phyloP scores from a whole-genome alignment of 2,329 filamentous ascomycete species.

The Fusarium subglutinans region DNA sequence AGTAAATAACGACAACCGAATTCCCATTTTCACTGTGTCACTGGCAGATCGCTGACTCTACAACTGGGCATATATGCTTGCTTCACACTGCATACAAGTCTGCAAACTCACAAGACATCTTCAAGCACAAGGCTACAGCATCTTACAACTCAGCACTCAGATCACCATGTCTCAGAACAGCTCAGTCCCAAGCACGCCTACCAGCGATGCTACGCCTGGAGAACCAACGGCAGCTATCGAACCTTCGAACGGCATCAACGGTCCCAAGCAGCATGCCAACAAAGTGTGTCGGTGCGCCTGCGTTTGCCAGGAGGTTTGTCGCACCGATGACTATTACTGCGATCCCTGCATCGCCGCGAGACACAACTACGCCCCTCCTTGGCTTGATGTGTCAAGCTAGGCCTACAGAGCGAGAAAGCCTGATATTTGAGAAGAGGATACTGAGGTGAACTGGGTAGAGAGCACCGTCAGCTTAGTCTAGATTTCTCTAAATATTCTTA shows the following conservation, averaged over 20 bases:
- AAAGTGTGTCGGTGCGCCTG: background rate
- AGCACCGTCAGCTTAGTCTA: accelerated
- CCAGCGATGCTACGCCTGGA: accelerated
- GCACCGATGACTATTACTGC: background rate
- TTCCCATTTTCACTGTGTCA: background rate
- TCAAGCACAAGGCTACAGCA: accelerated
- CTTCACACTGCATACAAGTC: accelerated
- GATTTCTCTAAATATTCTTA: background rate
- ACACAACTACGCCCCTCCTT: background rate
- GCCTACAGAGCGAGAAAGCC: accelerated
- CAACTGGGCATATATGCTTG: background rate
- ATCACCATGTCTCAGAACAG: background rate
- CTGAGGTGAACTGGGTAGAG: accelerated
- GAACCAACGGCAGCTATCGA: accelerated
- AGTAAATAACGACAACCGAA: accelerated
- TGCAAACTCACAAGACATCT: accelerated
- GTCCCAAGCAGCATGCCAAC: background rate
- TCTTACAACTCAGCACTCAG: accelerated
- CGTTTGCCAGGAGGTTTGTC: background rate
- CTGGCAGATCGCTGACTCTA: background rate
- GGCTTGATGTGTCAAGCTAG: background rate
- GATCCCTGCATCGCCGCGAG: accelerated
- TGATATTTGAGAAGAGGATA: accelerated
- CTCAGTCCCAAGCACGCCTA: accelerated
- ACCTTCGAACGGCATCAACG: accelerated